Percentiles rank a stretch among this genome's conserved stretches.
phyloP scores from a whole-genome alignment of 208 protist genomes.

The Borovskyia barvae region DNA sequence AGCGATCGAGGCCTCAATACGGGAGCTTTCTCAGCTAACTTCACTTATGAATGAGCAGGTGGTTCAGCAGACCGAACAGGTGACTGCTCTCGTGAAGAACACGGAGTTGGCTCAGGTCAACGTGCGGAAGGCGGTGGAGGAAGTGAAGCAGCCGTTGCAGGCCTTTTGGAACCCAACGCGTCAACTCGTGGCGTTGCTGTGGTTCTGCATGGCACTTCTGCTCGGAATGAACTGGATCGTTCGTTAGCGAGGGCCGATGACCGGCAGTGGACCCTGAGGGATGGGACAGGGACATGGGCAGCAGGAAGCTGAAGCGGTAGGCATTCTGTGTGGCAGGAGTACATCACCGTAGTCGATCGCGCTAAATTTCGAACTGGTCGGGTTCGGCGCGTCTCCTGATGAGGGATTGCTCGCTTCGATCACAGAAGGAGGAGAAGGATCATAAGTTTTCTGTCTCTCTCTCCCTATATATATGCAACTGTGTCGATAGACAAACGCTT shows the following conservation, averaged over 20 bases:
- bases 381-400: no score
- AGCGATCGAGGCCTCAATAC: constrained; percentile 65
- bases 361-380: no score
- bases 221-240: constrained; percentile 54
- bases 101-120: constrained; percentile 57
- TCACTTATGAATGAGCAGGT: constrained; percentile 83
- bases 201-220: constrained; percentile 55
- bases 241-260: neutral
- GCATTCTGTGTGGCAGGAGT: no score
- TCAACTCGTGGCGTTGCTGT: constrained; percentile 76
- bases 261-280: no score
- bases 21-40: constrained; percentile 86
- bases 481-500: no score
- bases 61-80: constrained; percentile 82
- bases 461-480: no score
- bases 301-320: no score
- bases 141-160: constrained; percentile 53
- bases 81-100: constrained; percentile 72
- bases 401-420: no score
- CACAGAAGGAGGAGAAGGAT: no score
- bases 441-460: no score
- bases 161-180: constrained; percentile 75
- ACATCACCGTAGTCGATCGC: no score
- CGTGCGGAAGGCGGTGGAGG: constrained; percentile 56
- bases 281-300: no score